Evolutionary conservation across 768 basidiomycete genomes (phyloP), one percentile per base, ranked within the genome.

Genomic region (Xanthoconium purpureum): DNA sequence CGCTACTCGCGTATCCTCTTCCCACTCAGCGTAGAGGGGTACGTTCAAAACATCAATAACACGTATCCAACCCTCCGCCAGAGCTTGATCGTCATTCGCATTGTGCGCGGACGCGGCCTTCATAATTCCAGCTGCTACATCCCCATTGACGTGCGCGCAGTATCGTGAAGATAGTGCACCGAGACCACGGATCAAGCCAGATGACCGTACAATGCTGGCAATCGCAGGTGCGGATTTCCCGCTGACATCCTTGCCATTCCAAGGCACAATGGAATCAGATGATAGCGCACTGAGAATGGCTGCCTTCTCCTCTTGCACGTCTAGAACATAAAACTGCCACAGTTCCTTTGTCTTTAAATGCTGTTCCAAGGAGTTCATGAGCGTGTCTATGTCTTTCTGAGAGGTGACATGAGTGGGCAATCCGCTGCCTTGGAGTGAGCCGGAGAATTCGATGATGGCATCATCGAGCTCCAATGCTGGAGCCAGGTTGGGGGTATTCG

Each of bases 311-410:
- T 77, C 72, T 38, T 76, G 74, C 12, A 84, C 78, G 65, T 98
- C 87, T 48, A 98, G 77, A 18, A 95, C 89, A 69, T 98, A 99
- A 76, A 87, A 99, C 65, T 98, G 89, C 92, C 93, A 99, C 20
- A 98, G 72, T 28, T 91, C 79, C 49, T 88, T 83, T 3, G 74
- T 76, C 56, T 87, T 82, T 58, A 94, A 64, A 29, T 80, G 77
- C 11, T 78, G 71, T 40, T 80, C 68, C 59, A 98, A 84, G 24
- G 86, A 87, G 18, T 68, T 64, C 44, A 89, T 77, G 57, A 99
- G 77, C 4, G 67, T 65, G 51, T 86, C 78, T 53, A 99, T 71
- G 66, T 99, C 96, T 40, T 74, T 63, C 47, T 83, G 74, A 0
- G 85, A 88, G 9, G 73, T 77, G 60, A 99, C 74, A 28, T 55